These are phyloP conservation scores for Yarrowia galli DNA, from an alignment of 1,139 yeast species.

Conservation along the genomic window DNA sequence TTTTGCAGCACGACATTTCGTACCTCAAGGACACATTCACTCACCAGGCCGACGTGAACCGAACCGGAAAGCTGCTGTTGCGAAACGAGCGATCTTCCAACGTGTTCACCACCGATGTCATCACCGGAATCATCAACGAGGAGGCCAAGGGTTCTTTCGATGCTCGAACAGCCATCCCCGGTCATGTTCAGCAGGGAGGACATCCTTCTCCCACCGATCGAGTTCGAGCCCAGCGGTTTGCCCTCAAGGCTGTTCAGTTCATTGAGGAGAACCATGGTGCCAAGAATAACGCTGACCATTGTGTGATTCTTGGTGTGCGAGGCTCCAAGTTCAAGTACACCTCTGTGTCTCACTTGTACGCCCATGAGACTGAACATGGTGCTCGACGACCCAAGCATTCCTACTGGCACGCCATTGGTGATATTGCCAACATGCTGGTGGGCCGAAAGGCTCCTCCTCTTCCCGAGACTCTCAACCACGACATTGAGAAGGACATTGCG, in stretches of 20 bases:
- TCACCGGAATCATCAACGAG: conserved; percentile 82
- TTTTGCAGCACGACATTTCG: conserved; percentile 77
- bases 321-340: conserved; percentile 79
- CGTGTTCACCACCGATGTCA: conserved; percentile 79
- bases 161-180: conserved; percentile 95
- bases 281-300: conserved; percentile 61
- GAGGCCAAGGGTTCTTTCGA: conserved; percentile 81
- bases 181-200: conserved; percentile 98
- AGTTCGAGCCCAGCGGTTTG: conserved; percentile 88
- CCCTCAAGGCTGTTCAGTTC: conserved; percentile 85
- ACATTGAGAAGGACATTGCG: not conserved
- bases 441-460: conserved; percentile 58
- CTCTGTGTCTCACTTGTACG: conserved; percentile 76
- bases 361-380: conserved; percentile 79
- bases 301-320: conserved; percentile 85
- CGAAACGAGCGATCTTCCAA: conserved; percentile 86
- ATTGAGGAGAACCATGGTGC: conserved; percentile 60
- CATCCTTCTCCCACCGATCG: conserved; percentile 95
- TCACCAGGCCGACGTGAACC: conserved; percentile 78
- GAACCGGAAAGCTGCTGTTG: conserved; percentile 84
- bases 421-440: conserved; percentile 82
- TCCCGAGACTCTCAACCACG: not conserved
- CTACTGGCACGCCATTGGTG: conserved; percentile 79
- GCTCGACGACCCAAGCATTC: conserved; percentile 88
- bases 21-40: conserved; percentile 72